phyloP scores from a whole-genome alignment of 1,284 basidiomycete genomes.

The Mycena sp. region DNA sequence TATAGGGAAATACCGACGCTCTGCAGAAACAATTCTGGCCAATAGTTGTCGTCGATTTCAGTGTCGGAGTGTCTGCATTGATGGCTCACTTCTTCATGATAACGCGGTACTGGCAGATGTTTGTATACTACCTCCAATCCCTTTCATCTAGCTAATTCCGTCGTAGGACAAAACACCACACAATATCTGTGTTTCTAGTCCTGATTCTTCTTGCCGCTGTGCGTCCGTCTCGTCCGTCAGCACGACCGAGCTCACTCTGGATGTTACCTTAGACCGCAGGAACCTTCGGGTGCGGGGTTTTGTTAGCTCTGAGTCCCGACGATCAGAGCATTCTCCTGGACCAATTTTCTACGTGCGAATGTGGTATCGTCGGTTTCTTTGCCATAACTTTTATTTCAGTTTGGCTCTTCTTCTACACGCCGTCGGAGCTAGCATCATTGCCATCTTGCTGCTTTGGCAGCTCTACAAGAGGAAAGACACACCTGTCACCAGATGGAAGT shows the following conservation, averaged over 20 bases:
- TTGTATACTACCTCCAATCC: background rate
- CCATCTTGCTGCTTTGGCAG: slow-evolving; percentile 15
- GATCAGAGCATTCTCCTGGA: background rate
- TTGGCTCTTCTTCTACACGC: slow-evolving; percentile 11
- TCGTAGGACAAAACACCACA: slow-evolving; percentile 15
- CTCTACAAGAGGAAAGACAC: background rate
- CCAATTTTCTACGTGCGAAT: slow-evolving; percentile 12
- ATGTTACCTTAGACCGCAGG: slow-evolving; percentile 13
- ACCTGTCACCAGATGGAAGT: background rate
- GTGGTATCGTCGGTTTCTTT: background rate
- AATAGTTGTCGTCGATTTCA: slow-evolving; percentile 5
- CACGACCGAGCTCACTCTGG: background rate
- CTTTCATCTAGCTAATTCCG: too few relatives aligned
- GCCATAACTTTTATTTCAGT: background rate
- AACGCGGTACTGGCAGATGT: slow-evolving; percentile 22
- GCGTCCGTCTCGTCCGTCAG: background rate
- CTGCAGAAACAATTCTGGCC: slow-evolving; percentile 14
- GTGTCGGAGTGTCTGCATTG: slow-evolving; percentile 3
- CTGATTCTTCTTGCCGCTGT: slow-evolving; percentile 10
- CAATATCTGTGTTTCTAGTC: slow-evolving; percentile 9
- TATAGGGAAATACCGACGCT: slow-evolving; percentile 7
- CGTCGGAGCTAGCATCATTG: slow-evolving; percentile 5
- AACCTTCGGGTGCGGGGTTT: slow-evolving; percentile 12
- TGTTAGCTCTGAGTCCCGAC: background rate
- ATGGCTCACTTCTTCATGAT: slow-evolving; percentile 28